Evolutionary conservation across 1,139 yeast genomes (phyloP), one percentile per base, ranked within the genome.

Genomic region (Lodderomyces parapsilosis): DNA sequence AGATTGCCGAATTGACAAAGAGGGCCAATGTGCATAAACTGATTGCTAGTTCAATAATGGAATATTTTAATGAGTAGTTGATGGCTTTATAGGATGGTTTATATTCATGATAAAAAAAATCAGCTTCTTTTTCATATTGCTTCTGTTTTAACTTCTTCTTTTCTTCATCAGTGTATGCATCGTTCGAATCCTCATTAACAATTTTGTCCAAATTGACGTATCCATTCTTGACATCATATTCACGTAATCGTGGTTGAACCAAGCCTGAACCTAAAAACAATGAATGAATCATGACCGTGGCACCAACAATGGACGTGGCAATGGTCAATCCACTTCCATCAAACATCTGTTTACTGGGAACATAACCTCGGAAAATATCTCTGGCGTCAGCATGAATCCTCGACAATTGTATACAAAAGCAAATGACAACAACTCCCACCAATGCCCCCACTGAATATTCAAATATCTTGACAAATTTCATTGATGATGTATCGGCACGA

Each of bases 241-340:
- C 89, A 55, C 81, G 78, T 46, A 82, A 65, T 53, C 94, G 71
- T n/a, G 91, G 82, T 54, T 84, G 90, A 2, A 85, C 93, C 40
- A 86, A 71, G 4, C 88, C 88, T 0, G 90, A 83, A 1, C 93
- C 93, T 45, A 86, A 68, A 53, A 80, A 85, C 45, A 86, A 68
- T 0, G 89, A 82, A 57, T 85, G 93, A 5, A 93, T 91, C 94
- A 86, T 86, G 8, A 85, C 91, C 0, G 93, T 85, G 35, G 90
- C 86, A 28, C 94, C 94, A 38, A 87, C 68, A 52, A 87, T 80
- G 14, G 91, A 85, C 19, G 89, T 83, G 5, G 93, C 87, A 38
- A 83, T 78, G 48, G 86, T 81, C 58, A 86, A 66, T 6, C 94
- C 93, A 43, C 69, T 69, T 10, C 81, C 79, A 40, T 76, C 68